These are phyloP conservation scores for Rhodotorula sp. DNA, from an alignment of 1,284 basidiomycete genomes.

Conservation along the genomic window DNA sequence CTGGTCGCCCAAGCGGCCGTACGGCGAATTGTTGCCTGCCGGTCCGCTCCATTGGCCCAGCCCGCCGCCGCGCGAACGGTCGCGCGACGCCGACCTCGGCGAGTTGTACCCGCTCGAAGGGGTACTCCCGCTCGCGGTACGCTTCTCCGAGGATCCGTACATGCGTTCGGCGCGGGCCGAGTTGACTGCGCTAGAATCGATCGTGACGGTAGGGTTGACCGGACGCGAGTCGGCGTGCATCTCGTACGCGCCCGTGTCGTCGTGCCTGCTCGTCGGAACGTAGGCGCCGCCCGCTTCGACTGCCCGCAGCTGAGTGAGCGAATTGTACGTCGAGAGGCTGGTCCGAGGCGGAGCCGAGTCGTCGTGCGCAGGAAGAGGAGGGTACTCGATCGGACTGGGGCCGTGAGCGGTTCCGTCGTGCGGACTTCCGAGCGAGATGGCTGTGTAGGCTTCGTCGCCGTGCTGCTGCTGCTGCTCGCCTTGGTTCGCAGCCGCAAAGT, in stretches of 20 bases:
- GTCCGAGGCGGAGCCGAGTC: slow-evolving; percentile 15
- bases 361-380: slow-evolving; percentile 6
- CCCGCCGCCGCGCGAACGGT: slow-evolving; percentile 21
- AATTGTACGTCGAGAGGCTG: slow-evolving; percentile 26
- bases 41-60: slow-evolving; percentile 40
- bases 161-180: slow-evolving; percentile 15
- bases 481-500: slow-evolving; percentile 13
- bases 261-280: slow-evolving; percentile 13
- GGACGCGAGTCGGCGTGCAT: slow-evolving; percentile 15
- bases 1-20: slow-evolving; percentile 28
- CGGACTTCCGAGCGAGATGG: slow-evolving; percentile 12
- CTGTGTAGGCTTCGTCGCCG: slow-evolving; percentile 31
- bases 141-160: slow-evolving; percentile 24
- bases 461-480: not conserved
- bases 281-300: slow-evolving; percentile 1
- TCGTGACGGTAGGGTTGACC: slow-evolving; percentile 18
- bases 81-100: slow-evolving; percentile 17
- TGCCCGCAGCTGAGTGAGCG: slow-evolving; percentile 22
- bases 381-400: slow-evolving; percentile 24
- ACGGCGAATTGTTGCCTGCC: slow-evolving; percentile 29
- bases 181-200: slow-evolving; percentile 2
- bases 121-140: not conserved
- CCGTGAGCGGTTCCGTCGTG: not conserved
- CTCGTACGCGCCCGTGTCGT: slow-evolving; percentile 16
- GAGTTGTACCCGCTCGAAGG: slow-evolving; percentile 25